These are phyloP conservation scores for Zopfochytrium polystomum DNA, from an alignment of 371 early-diverging fungal genomes.

Conservation along the genomic window DNA sequence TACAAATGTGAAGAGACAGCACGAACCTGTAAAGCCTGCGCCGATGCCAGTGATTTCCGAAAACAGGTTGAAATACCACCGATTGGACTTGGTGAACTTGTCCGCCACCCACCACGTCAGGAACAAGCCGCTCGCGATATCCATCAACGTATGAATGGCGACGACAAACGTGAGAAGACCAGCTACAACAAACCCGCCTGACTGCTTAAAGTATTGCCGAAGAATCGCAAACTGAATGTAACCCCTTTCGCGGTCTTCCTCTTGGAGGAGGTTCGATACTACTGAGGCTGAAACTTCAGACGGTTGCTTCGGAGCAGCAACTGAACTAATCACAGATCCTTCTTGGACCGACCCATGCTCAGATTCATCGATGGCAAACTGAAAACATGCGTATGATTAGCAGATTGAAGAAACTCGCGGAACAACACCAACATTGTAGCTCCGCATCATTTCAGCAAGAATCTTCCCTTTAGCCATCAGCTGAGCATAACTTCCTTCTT, in stretches of 20 bases:
- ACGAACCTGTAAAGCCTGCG: not conserved
- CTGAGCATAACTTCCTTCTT: slow-evolving; percentile 52
- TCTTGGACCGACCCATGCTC: not conserved
- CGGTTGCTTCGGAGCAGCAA: not conserved
- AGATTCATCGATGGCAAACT: not conserved
- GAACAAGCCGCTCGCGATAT: too few species aligned
- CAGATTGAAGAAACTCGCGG: too few species aligned
- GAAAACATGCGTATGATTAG: too few species aligned
- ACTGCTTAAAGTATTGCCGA: too few species aligned
- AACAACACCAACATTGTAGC: slow-evolving; percentile 18
- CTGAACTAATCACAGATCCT: not conserved
- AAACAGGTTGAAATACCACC: not conserved
- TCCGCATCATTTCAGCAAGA: slow-evolving; percentile 28
- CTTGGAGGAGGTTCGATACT: too few species aligned
- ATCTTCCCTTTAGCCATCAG: slow-evolving; percentile 37
- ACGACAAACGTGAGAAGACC: too few species aligned
- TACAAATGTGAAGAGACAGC: not conserved
- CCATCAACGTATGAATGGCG: too few species aligned
- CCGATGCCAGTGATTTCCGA: not conserved
- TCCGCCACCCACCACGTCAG: not conserved
- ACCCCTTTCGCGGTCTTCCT: too few species aligned
- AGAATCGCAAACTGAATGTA: too few species aligned
- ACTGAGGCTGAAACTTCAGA: too few species aligned
- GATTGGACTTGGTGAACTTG: not conserved
- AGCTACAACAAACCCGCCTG: too few species aligned